Base-by-base conservation (phyloP, 108 stramenopile species). In the Licmophora abbreviata region DNA sequence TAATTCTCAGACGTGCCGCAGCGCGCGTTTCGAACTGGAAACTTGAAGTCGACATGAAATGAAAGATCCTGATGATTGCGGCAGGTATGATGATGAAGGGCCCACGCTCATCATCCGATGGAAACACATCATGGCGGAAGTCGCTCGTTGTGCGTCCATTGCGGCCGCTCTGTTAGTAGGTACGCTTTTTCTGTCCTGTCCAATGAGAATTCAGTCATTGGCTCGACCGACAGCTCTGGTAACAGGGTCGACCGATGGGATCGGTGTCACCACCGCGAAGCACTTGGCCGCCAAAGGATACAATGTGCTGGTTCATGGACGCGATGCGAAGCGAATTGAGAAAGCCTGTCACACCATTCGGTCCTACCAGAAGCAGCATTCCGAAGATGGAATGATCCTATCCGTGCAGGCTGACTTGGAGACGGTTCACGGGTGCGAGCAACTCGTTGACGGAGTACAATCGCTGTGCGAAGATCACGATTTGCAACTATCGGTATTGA, bases 161-260 rank as follows among this genome's bases (percentile, higher is more conserved):
- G n/a, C n/a, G n/a, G n/a, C n/a, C n/a, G n/a, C n/a, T n/a, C n/a
- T n/a, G n/a, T n/a, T n/a, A n/a, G n/a, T n/a, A n/a, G n/a, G n/a
- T n/a, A n/a, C n/a, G n/a, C n/a, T n/a, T n/a, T n/a, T n/a, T n/a
- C n/a, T n/a, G n/a, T n/a, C n/a, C n/a, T n/a, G n/a, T n/a, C n/a
- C n/a, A n/a, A n/a, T n/a, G n/a, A n/a, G n/a, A n/a, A n/a, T n/a
- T n/a, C n/a, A n/a, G n/a, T n/a, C n/a, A n/a, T n/a, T n/a, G n/a
- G n/a, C n/a, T n/a, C n/a, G n/a, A n/a, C n/a, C n/a, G n/a, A n/a
- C n/a, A n/a, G n/a, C n/a, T n/a, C n/a, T n/a, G n/a, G 38, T 79
- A n/a, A 79, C 73, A 3, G 78, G 78, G 2, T 62, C 69, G 24
- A 79, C 78, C 10, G 78, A 79, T 59, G 78, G 78, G n/a, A 70